phyloP scores from a whole-genome alignment of 192 early-diverging fungal genomes.

The Polychytrium aggregatum region DNA sequence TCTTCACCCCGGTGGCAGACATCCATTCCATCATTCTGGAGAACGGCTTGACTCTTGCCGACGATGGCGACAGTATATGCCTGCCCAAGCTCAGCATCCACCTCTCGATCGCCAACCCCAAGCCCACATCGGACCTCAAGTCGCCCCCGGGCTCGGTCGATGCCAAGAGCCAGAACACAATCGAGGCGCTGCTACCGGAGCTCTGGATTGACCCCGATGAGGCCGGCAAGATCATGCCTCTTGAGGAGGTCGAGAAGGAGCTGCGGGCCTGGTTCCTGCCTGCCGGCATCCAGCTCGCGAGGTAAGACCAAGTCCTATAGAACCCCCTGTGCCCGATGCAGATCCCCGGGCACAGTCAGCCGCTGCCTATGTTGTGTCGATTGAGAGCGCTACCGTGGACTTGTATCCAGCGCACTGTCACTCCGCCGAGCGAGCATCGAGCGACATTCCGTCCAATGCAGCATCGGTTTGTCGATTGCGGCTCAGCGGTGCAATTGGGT shows the following conservation, averaged over 20 bases:
- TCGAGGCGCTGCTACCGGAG: too few relatives aligned
- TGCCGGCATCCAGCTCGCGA: conserved; percentile 10
- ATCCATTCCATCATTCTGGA: conserved; percentile 7
- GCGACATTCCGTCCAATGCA: not conserved
- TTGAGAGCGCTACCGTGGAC: not conserved
- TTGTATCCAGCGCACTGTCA: not conserved
- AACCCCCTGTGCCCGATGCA: not conserved
- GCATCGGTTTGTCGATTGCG: not conserved
- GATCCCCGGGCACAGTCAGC: not conserved
- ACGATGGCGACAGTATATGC: conserved; percentile 9
- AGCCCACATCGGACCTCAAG: too few relatives aligned
- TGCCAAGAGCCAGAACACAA: too few relatives aligned
- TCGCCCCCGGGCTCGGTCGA: too few relatives aligned
- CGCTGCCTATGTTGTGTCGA: not conserved
- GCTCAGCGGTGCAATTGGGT: not conserved
- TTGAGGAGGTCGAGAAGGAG: conserved; percentile 14
- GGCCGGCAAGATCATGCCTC: not conserved
- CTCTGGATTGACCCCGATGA: conserved; percentile 23
- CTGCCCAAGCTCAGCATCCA: conserved; percentile 6
- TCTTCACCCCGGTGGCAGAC: conserved; percentile 7
- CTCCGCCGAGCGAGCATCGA: not conserved
- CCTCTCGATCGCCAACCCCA: conserved; percentile 5
- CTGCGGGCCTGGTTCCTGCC: conserved; percentile 18
- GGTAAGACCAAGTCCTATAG: not conserved
- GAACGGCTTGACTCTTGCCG: conserved; percentile 6